Conservation (phyloP, 768 basidiomycete species). For the Termitomyces bulborhizus region DNA sequence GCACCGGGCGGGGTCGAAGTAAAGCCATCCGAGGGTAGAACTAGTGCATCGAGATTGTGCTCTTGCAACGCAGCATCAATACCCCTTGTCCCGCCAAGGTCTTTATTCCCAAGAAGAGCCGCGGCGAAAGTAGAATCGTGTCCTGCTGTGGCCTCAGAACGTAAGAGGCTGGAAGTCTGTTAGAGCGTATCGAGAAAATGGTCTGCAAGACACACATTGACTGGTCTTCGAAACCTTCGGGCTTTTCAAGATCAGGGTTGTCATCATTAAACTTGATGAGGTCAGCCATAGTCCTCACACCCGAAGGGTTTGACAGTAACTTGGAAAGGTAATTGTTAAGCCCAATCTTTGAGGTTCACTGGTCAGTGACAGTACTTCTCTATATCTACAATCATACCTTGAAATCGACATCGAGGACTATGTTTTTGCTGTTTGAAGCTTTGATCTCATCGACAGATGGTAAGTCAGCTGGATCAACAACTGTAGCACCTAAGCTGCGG, state of each 20-base stretch:
- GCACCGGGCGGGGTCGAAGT: constrained; percentile 32
- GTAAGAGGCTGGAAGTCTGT: constrained; percentile 24
- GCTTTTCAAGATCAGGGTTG: constrained; percentile 44
- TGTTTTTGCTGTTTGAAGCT: constrained; percentile 43
- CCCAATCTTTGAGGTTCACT: constrained; percentile 27
- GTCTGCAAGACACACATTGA: constrained; percentile 20
- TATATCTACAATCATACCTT: constrained; percentile 31
- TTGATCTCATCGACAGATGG: constrained; percentile 48
- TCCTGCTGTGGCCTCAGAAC: constrained; percentile 31
- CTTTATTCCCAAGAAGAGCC: constrained; percentile 37
- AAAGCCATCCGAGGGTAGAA: constrained; percentile 38
- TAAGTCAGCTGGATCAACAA: constrained; percentile 60
- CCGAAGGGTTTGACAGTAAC: constrained; percentile 47
- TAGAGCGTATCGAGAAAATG: not conserved
- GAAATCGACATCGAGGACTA: constrained; percentile 50
- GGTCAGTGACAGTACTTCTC: not conserved
- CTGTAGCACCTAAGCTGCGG: constrained; percentile 35
- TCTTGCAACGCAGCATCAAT: constrained; percentile 46
- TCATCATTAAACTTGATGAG: constrained; percentile 52
- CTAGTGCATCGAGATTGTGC: constrained; percentile 44
- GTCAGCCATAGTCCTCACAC: constrained; percentile 48
- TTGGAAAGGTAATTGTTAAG: constrained; percentile 41
- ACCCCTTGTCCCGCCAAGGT: constrained; percentile 43
- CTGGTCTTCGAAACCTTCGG: constrained; percentile 31
- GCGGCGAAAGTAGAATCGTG: constrained; percentile 36